Evolutionary conservation across 106 monocot genomes (phyloP).

Genomic region (Phalaenopsis aphrodite): DNA sequence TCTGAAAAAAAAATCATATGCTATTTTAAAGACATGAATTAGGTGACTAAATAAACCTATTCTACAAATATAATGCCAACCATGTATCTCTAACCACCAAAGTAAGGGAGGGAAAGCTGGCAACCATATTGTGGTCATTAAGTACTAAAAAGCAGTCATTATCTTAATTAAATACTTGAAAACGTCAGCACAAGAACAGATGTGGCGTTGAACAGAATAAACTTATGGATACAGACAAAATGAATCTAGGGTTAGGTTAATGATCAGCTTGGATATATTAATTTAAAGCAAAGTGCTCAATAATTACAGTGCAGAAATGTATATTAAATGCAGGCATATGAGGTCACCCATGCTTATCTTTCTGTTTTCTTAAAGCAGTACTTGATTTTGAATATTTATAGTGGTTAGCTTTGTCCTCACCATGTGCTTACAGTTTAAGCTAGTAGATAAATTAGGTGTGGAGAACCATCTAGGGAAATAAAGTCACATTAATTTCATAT

Average conservation of each 20-base stretch:
- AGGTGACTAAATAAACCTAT: no score
- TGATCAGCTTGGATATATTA: background rate
- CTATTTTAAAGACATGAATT: no score
- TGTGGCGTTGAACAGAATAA: no score
- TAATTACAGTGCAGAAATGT: background rate
- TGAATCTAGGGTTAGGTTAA: background rate
- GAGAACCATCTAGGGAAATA: no score
- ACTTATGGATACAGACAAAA: background rate
- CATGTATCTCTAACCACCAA: background rate
- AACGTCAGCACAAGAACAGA: background rate
- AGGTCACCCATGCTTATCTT: slow-evolving; percentile 1
- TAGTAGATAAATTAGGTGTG: no score
- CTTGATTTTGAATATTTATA: no score
- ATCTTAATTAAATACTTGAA: background rate
- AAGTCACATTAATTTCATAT: no score
- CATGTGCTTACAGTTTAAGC: no score
- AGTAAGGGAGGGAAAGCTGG: background rate
- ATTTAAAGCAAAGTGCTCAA: background rate
- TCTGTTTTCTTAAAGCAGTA: no score
- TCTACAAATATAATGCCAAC: background rate
- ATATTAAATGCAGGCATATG: background rate
- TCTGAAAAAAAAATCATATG: no score
- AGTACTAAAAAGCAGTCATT: background rate
- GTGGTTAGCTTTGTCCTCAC: no score
- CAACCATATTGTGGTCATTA: background rate